Base-by-base conservation (phyloP, 2,329 filamentous ascomycete genomes). In the Fusarium goolgardi region DNA sequence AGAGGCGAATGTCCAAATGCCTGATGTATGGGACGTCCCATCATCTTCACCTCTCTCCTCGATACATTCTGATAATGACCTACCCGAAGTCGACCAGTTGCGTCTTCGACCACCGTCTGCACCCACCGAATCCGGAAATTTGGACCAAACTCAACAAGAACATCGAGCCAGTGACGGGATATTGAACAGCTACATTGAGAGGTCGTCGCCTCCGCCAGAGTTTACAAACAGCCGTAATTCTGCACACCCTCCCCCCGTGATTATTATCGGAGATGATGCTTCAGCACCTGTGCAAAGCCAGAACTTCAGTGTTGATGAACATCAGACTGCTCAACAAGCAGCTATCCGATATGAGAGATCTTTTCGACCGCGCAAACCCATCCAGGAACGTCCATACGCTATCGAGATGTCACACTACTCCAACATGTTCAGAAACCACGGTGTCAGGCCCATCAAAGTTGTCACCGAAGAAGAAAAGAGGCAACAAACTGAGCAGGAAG, bases 321-420 rank as follows among this genome's bases (percentile, higher is more conserved):
- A 39, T 59, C 71, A 69, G 23, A 68, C 69, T 39, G 71, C 69
- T 20, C 64, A 61, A 32, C 75, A 75, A 55, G 63, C 70, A 15
- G 71, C 75, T 8, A 71, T 79, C 29, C 78, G 76, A 15, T 76
- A 80, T 45, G 80, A 82, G 63, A 81, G 86, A 34, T 86, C 83
- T 6, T 76, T 89, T n/a, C 81, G 86, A 9, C 85, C 85, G 2
- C 82, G 86, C 21, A 89, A 88, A 63, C 86, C 86, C 2, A 88
- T 88, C 9, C 86, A 89, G 71, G 80, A 88, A 70, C 85, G 88
- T 44, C 86, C 86, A 5, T 89, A 88, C 65, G 76, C 84, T 8
- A 77, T 88, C 6, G 86, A 89, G 65, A 84, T 82, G 71, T 85
- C 81, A 1, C 81, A 83, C 29, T 88, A 88, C 72, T 83, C 82